Percentiles rank a stretch among this genome's conserved stretches.
These are phyloP conservation scores for Chenopodium album DNA, from an alignment of 148 eudicot species.

Conservation along the genomic window DNA sequence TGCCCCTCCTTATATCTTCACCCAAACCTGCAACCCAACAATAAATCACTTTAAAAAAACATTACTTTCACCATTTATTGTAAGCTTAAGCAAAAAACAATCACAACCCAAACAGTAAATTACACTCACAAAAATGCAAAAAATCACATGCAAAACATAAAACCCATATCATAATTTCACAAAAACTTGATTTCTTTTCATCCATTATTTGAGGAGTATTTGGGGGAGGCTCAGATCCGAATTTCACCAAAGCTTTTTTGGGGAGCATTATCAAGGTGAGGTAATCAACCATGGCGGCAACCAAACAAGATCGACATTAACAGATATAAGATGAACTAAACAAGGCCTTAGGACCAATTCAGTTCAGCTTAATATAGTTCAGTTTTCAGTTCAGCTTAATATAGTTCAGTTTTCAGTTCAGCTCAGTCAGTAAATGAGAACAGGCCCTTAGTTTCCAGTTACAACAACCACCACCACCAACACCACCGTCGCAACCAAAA, in stretches of 20 bases:
- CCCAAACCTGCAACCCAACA: background rate
- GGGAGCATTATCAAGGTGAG: background rate
- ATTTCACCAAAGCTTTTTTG: constrained; percentile 14
- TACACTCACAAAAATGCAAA: no score
- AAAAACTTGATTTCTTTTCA: no score
- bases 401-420: no score
- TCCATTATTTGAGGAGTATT: no score
- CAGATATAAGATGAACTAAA: background rate
- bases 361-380: no score
- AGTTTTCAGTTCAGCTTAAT: no score
- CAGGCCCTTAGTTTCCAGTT: background rate
- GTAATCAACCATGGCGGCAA: constrained; percentile 19
- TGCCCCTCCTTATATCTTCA: background rate
- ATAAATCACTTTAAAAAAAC: no score
- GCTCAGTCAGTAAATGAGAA: background rate
- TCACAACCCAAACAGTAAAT: no score
- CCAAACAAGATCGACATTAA: background rate
- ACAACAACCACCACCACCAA: background rate
- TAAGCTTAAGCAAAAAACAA: no score
- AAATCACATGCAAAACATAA: background rate
- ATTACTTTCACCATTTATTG: background rate
- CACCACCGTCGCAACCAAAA: background rate
- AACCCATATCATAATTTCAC: background rate
- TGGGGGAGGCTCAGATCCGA: constrained; percentile 24
- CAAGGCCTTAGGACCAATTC: background rate